phyloP scores from a whole-genome alignment of 2,329 filamentous ascomycete genomes.

The Chaetomium sp. region DNA sequence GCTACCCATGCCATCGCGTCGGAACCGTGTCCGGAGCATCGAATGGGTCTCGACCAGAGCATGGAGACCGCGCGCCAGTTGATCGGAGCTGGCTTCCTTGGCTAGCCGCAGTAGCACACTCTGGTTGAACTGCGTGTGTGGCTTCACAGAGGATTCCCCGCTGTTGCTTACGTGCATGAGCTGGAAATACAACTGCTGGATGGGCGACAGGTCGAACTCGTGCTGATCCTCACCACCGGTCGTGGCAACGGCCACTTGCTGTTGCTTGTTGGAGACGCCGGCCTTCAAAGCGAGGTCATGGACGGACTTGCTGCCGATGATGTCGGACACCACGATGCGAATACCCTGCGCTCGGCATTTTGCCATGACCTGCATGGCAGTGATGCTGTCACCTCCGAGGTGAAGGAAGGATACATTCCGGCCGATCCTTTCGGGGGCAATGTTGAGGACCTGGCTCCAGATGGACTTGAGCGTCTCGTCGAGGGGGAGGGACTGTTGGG shows the following conservation, averaged over 20 bases:
- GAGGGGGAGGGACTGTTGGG: not conserved
- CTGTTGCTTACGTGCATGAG: constrained; percentile 25
- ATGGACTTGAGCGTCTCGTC: constrained; percentile 33
- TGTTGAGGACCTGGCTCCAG: constrained; percentile 47
- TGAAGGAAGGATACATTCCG: constrained; percentile 42
- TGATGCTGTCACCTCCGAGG: constrained; percentile 50
- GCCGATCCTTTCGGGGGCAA: constrained; percentile 37
- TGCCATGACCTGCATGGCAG: constrained; percentile 46
- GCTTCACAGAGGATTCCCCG: constrained; percentile 19
- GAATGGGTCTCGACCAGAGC: constrained; percentile 39
- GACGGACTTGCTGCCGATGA: constrained; percentile 40
- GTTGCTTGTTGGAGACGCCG: not conserved
- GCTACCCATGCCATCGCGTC: constrained; percentile 20
- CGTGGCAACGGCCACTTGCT: not conserved
- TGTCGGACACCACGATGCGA: constrained; percentile 39
- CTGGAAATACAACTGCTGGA: constrained; percentile 50
- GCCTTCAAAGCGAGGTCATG: constrained; percentile 34
- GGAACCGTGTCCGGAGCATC: constrained; percentile 44
- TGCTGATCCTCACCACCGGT: constrained; percentile 34
- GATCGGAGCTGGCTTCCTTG: constrained; percentile 25
- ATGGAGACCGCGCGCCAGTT: constrained; percentile 33
- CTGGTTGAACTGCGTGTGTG: constrained; percentile 46
- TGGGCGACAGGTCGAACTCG: constrained; percentile 47
- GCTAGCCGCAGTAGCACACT: constrained; percentile 44
- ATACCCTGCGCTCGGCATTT: constrained; percentile 39